Base-by-base conservation (phyloP, 306 rosid genomes). In the Gillenia trifoliata region DNA sequence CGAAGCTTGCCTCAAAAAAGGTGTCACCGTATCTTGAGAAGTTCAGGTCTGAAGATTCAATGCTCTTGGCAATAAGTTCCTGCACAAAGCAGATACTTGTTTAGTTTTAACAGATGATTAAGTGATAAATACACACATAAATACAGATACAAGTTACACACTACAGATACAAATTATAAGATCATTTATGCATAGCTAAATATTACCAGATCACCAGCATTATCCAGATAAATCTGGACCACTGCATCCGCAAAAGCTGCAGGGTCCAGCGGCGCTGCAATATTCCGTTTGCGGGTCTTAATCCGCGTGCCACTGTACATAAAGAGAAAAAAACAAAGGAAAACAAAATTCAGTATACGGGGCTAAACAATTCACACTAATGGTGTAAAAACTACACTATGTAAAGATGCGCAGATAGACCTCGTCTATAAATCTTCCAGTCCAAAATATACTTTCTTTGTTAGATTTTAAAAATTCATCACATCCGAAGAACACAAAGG, bases 201-300 rank as follows among this genome's bases (percentile, higher is more conserved):
- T 59, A 78, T 86, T 88, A 95, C 99, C 97, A 95, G 85, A 90
- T 95, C 99, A 89, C 99, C 99, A 90, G 97, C 96, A 95, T 95
- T 95, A 92, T 95, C 98, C 96, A 95, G 83, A 88, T 95, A 95
- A 81, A 95, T 95, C 99, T 95, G 99, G 99, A 95, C 99, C 98
- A 95, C 99, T 95, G 99, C 99, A 92, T 95, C 99, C 59, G 99
- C 77, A 82, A 95, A 95, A 65, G 99, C 91, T 87, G 99, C 98
- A 92, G 98, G 98, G 98, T 95, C 99, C 98, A 95, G 97, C 0
- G 99, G 99, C 52, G 90, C 97, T 29, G 99, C 94, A 78, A 95
- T 95, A 82, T 95, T 95, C 96, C 99, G 99, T 95, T 95, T 95
- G 99, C 99, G 99, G 99, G 99, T 95, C 98, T 95, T 95, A 92